A percentile compares a stretch with the other conserved stretches of the same genome.
Conservation (phyloP, 1,284 basidiomycete species). For the Tilletiopsis washingtonensis region DNA sequence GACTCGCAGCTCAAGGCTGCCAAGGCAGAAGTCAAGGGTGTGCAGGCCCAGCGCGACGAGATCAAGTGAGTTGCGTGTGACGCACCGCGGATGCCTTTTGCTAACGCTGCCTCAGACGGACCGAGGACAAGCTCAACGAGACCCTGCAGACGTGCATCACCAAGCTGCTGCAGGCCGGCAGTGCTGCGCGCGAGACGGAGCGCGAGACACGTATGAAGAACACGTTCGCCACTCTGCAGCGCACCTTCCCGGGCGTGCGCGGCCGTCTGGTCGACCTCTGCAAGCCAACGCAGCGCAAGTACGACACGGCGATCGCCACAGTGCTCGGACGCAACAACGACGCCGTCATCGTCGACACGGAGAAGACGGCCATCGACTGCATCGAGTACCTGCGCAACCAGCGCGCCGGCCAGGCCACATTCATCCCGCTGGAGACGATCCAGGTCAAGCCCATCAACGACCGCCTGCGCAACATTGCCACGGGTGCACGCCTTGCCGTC, state of each 20-base stretch:
- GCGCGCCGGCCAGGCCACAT: slow-evolving; percentile 87
- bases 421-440: slow-evolving; percentile 93
- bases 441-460: slow-evolving; percentile 89
- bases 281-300: slow-evolving; percentile 85
- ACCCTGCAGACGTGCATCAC: slow-evolving; percentile 74
- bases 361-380: slow-evolving; percentile 93
- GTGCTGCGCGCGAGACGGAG: slow-evolving; percentile 60
- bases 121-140: slow-evolving; percentile 60
- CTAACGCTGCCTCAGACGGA: no score
- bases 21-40: slow-evolving; percentile 65
- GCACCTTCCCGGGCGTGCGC: slow-evolving; percentile 49
- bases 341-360: slow-evolving; percentile 88
- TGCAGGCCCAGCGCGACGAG: slow-evolving; percentile 64
- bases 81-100: no score
- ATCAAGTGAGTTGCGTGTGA: no score
- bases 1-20: slow-evolving; percentile 38
- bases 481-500: slow-evolving; percentile 83
- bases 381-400: slow-evolving; percentile 95
- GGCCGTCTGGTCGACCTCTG: slow-evolving; percentile 87
- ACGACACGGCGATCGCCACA: slow-evolving; percentile 87
- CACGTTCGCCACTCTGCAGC: slow-evolving; percentile 69
- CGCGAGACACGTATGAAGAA: slow-evolving; percentile 77
- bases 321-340: slow-evolving; percentile 91
- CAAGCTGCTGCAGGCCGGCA: slow-evolving; percentile 58
- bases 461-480: slow-evolving; percentile 82